phyloP scores from a whole-genome alignment of 2,329 filamentous ascomycete species.

The Allantophomopsis cytisporea region DNA sequence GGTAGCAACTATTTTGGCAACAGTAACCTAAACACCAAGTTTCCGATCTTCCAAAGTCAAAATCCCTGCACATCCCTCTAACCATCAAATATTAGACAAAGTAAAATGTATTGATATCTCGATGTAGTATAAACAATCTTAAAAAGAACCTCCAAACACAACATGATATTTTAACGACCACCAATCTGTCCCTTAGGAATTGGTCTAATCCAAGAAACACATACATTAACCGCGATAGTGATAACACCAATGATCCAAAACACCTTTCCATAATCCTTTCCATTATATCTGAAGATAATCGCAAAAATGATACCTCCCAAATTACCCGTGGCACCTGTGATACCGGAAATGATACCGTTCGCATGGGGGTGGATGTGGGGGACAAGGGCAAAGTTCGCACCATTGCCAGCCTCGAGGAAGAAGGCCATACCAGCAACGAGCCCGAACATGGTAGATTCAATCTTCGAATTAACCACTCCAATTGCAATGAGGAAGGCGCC shows the following conservation, averaged over 20 bases:
- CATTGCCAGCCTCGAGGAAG: constrained; percentile 77
- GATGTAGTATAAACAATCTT: too few species aligned
- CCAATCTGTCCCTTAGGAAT: constrained; percentile 39
- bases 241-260: constrained; percentile 78
- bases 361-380: constrained; percentile 71
- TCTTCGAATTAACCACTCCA: constrained; percentile 46
- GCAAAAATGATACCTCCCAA: constrained; percentile 77
- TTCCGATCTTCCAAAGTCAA: too few species aligned
- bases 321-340: constrained; percentile 71
- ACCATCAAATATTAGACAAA: neutral
- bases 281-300: constrained; percentile 67
- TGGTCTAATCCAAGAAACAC: constrained; percentile 48
- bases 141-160: too few species aligned
- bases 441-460: constrained; percentile 55
- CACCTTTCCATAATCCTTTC: constrained; percentile 50
- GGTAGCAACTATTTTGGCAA: too few species aligned
- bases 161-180: constrained; percentile 12
- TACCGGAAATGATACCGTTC: constrained; percentile 65
- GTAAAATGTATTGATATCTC: too few species aligned
- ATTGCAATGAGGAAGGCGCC: constrained; percentile 49
- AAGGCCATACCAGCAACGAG: constrained; percentile 66
- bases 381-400: constrained; percentile 74
- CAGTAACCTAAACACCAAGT: too few species aligned
- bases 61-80: too few species aligned
- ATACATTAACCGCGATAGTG: constrained; percentile 54